These are phyloP conservation scores for Knoxia roxburghii DNA, from an alignment of 257 asterid genomes.

Conservation along the genomic window DNA sequence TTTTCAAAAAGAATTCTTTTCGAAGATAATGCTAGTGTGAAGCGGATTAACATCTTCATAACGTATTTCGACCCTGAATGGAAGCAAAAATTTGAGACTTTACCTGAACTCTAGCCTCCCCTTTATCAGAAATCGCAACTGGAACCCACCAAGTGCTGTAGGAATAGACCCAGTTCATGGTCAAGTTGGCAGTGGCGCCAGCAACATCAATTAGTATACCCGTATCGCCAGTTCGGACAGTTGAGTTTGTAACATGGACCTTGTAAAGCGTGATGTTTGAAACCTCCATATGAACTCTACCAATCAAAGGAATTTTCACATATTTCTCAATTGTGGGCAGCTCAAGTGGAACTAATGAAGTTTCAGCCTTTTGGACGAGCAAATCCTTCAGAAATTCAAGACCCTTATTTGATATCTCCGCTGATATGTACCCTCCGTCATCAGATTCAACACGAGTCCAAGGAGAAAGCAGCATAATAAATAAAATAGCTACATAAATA, in stretches of 20 bases:
- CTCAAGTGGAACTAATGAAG: constrained; percentile 69
- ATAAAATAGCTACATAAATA: background rate
- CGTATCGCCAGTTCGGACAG: constrained; percentile 54
- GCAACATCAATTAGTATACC: constrained; percentile 62
- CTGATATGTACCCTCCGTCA: constrained; percentile 50
- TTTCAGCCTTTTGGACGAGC: constrained; percentile 48
- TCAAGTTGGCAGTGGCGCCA: constrained; percentile 79
- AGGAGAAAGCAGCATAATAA: constrained; percentile 16
- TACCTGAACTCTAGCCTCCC: constrained; percentile 75
- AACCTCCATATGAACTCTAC: constrained; percentile 51
- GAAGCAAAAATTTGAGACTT: constrained; percentile 1
- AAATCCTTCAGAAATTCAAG: constrained; percentile 67
- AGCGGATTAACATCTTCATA: background rate
- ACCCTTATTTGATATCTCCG: constrained; percentile 63
- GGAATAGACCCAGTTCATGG: constrained; percentile 72
- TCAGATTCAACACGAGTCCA: constrained; percentile 30
- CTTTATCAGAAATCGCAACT: constrained; percentile 55
- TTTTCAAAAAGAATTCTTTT: too few relatives aligned
- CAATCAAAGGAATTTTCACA: constrained; percentile 59
- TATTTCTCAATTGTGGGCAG: constrained; percentile 52
- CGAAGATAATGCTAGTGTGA: too few relatives aligned
- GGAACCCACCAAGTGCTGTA: constrained; percentile 66
- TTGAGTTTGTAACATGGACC: constrained; percentile 56
- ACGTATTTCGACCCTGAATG: background rate
- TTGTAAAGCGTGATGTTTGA: constrained; percentile 41